These are phyloP conservation scores for Haplosporangium gracile DNA, from an alignment of 192 early-diverging fungal genomes.

Conservation along the genomic window DNA sequence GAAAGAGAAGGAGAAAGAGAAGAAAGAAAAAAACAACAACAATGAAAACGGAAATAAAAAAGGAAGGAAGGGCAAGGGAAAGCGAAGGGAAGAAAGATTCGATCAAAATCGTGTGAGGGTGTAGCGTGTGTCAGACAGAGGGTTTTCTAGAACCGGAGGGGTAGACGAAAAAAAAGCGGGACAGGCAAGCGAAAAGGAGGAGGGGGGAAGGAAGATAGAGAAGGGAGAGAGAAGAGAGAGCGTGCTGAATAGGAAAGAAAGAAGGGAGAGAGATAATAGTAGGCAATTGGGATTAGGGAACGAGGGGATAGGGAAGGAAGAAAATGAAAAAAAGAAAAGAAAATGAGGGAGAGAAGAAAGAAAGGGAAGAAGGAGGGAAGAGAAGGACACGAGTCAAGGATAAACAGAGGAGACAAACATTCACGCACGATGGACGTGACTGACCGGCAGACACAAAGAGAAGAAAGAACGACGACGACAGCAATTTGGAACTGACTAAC, in stretches of 20 bases:
- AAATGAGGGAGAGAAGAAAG: background rate
- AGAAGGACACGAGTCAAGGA: background rate
- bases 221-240: background rate
- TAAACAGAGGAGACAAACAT: background rate
- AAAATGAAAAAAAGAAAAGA: background rate
- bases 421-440: background rate
- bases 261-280: background rate
- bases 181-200: background rate
- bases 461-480: background rate
- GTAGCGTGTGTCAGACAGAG: conserved; percentile 1
- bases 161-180: background rate
- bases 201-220: background rate
- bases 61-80: background rate
- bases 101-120: background rate
- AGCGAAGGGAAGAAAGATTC: background rate
- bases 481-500: too few species aligned
- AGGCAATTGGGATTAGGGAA: background rate
- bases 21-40: background rate
- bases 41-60: conserved; percentile 1
- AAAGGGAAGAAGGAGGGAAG: background rate
- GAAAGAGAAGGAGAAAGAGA: background rate
- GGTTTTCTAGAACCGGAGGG: background rate
- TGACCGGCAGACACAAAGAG: too few species aligned
- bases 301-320: background rate
- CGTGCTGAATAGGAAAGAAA: background rate